These are phyloP conservation scores for Candida glaebosa DNA, from an alignment of 805 yeast species.

Conservation along the genomic window DNA sequence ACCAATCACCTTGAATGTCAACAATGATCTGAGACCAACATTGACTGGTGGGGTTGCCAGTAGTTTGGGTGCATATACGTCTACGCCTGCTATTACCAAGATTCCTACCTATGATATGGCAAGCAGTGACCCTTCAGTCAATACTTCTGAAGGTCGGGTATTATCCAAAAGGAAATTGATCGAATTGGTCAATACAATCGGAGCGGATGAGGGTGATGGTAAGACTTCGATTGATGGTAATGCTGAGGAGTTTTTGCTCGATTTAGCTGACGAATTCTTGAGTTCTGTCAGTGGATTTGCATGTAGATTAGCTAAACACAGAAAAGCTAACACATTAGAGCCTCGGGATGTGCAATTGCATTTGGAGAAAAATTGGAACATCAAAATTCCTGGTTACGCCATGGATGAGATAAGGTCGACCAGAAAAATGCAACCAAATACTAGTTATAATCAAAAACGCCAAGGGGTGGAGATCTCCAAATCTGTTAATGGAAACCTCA, in stretches of 20 bases:
- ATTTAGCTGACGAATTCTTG: constrained; percentile 94
- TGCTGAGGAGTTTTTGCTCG: constrained; percentile 85
- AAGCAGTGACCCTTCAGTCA: constrained; percentile 21
- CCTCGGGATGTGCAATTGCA: constrained; percentile 89
- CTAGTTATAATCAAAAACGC: constrained; percentile 60
- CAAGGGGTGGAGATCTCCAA: constrained; percentile 65
- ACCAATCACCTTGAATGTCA: constrained; percentile 62
- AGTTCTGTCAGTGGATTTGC: constrained; percentile 89
- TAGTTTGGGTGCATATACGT: constrained; percentile 57
- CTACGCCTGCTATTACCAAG: constrained; percentile 70
- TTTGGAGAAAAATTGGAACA: constrained; percentile 91
- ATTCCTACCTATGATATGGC: constrained; percentile 78
- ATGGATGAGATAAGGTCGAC: constrained; percentile 84
- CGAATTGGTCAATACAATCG: constrained; percentile 80
- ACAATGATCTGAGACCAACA: constrained; percentile 62
- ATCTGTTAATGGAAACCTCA: constrained; percentile 51
- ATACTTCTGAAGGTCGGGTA: constrained; percentile 59
- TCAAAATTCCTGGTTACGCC: constrained; percentile 88
- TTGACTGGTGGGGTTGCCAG: constrained; percentile 80
- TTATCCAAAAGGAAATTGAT: constrained; percentile 84
- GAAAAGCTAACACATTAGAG: constrained; percentile 84
- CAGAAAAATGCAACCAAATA: constrained; percentile 66
- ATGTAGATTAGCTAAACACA: constrained; percentile 90
- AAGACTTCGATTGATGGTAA: constrained; percentile 92
- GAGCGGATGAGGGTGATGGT: constrained; percentile 86